phyloP scores from a whole-genome alignment of 352 stramenopile genomes.

The Pythium aristosporum region DNA sequence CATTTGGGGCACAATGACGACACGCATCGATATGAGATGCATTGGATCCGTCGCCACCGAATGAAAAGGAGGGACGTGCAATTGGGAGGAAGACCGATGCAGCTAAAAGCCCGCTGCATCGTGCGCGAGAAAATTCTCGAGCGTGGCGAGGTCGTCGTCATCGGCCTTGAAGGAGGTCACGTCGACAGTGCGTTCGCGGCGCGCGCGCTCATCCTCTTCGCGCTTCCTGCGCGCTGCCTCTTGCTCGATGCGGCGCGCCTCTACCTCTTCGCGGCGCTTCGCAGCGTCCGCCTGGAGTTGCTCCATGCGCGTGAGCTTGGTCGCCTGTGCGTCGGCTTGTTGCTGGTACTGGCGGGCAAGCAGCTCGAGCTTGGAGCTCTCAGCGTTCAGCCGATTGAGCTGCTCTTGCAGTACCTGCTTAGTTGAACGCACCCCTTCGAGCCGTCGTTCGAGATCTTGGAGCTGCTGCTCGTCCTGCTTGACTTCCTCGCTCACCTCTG shows the following conservation, averaged over 20 bases:
- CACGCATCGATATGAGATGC: background rate
- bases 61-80: background rate
- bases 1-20: too few species aligned
- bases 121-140: conserved; percentile 60
- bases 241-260: conserved; percentile 28
- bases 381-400: conserved; percentile 35
- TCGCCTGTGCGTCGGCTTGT: conserved; percentile 24
- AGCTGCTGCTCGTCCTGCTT: conserved; percentile 9
- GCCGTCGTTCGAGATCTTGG: conserved; percentile 38
- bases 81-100: background rate
- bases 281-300: conserved; percentile 61
- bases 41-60: background rate
- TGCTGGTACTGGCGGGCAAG: conserved; percentile 22
- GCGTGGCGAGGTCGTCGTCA: conserved; percentile 47
- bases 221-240: conserved; percentile 23
- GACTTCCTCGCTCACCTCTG: background rate
- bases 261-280: conserved; percentile 28
- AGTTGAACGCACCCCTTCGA: conserved; percentile 48
- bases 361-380: conserved; percentile 22
- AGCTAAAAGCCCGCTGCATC: conserved; percentile 52
- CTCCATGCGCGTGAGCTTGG: conserved; percentile 54
- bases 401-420: conserved; percentile 40
- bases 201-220: conserved; percentile 34
- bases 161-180: conserved; percentile 19
- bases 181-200: conserved; percentile 47